A percentile compares a stretch with the other conserved stretches of the same genome.
These are phyloP conservation scores for Flagelloscypha sp. DNA, from an alignment of 768 basidiomycete species.

Conservation along the genomic window DNA sequence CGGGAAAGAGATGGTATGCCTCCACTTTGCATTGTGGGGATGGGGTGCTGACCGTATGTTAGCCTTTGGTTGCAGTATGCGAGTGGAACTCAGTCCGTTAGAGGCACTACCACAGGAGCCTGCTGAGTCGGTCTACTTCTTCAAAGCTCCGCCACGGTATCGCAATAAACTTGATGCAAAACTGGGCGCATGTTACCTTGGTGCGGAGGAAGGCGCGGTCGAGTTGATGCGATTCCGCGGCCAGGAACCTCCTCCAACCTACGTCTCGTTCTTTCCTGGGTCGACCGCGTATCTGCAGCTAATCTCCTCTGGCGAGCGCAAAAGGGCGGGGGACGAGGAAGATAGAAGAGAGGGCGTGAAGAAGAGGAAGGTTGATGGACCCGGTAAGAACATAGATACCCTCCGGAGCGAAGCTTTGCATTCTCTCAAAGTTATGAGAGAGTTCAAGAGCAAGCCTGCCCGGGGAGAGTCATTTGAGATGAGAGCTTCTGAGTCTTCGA, in stretches of 20 bases:
- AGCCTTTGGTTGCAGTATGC: slow-evolving; percentile 47
- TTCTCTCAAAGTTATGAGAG: too few relatives aligned
- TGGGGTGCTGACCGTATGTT: background rate
- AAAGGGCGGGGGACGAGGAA: slow-evolving; percentile 40
- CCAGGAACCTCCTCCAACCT: slow-evolving; percentile 29
- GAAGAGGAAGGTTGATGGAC: too few relatives aligned
- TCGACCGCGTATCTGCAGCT: too few relatives aligned
- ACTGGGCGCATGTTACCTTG: slow-evolving; percentile 43
- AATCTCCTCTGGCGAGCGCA: too few relatives aligned
- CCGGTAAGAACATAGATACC: too few relatives aligned
- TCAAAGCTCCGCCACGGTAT: slow-evolving; percentile 41
- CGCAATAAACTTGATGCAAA: slow-evolving; percentile 55
- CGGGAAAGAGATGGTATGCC: slow-evolving; percentile 45
- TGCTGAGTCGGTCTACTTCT: too few relatives aligned
- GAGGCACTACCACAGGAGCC: too few relatives aligned
- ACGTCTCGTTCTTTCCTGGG: slow-evolving; percentile 33
- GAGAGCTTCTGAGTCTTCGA: too few relatives aligned
- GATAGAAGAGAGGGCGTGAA: slow-evolving; percentile 9
- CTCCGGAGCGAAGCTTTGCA: too few relatives aligned
- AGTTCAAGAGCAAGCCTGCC: too few relatives aligned
- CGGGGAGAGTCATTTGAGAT: too few relatives aligned
- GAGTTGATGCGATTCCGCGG: slow-evolving; percentile 56
- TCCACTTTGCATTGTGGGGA: background rate
- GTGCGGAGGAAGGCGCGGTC: slow-evolving; percentile 46
- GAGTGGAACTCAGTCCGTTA: slow-evolving; percentile 33